Evolutionary conservation across 176 grass and related monocot genomes (phyloP).

Genomic region (Guadua angustifolia): DNA sequence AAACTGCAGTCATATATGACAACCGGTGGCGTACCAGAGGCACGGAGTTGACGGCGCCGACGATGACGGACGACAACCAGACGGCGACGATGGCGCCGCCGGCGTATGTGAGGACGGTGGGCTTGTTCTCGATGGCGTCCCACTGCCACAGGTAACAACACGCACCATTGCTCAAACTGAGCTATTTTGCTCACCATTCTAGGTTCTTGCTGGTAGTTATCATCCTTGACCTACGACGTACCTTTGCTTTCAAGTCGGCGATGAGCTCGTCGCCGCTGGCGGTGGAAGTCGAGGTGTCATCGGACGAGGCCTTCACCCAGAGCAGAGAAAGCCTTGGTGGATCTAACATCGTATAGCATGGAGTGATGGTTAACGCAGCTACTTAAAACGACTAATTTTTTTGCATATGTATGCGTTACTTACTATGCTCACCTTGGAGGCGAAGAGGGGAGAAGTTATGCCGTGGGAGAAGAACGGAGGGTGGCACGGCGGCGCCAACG

Average conservation of each 20-base stretch:
- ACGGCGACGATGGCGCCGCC: slow-evolving; percentile 70
- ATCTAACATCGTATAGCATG: slow-evolving; percentile 29
- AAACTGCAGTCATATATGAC: background rate
- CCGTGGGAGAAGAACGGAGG: slow-evolving; percentile 34
- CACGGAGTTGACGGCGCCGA: slow-evolving; percentile 84
- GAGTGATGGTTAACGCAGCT: background rate
- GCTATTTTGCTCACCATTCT: background rate
- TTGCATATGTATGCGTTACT: no score
- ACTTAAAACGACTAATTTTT: background rate
- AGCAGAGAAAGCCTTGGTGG: slow-evolving; percentile 57
- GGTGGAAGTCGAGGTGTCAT: slow-evolving; percentile 57
- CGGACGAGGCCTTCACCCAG: slow-evolving; percentile 57
- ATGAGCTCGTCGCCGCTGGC: slow-evolving; percentile 63
- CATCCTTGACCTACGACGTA: slow-evolving; percentile 16
- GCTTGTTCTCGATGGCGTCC: slow-evolving; percentile 91
- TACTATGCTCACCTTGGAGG: slow-evolving; percentile 31
- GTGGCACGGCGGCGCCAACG: slow-evolving; percentile 16
- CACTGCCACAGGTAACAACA: slow-evolving; percentile 54
- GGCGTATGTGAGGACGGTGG: slow-evolving; percentile 79
- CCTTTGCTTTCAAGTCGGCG: slow-evolving; percentile 76
- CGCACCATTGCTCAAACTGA: background rate
- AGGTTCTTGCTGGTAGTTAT: background rate
- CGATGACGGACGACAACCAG: slow-evolving; percentile 79
- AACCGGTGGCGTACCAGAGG: slow-evolving; percentile 59
- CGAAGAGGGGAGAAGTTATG: slow-evolving; percentile 39